Conservation (phyloP, 2,329 filamentous ascomycete species). For the Epichloe glyceriae region DNA sequence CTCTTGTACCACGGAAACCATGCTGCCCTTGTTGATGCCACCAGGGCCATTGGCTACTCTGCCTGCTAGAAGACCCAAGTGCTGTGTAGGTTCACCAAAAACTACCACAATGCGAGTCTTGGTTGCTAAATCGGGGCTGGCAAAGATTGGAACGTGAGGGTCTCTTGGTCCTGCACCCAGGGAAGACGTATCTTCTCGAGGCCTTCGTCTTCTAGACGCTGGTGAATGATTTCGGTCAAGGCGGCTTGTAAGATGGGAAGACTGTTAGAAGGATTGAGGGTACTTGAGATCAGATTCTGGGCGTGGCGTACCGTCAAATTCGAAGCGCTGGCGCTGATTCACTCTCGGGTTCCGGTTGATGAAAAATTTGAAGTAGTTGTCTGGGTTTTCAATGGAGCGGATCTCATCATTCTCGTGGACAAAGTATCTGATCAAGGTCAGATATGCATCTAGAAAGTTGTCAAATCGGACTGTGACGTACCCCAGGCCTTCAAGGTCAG, state of each 20-base stretch:
- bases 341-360: constrained; percentile 60
- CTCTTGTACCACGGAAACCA: constrained; percentile 46
- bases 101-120: constrained; percentile 49
- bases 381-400: constrained; percentile 52
- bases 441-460: not conserved
- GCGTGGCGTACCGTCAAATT: constrained; percentile 52
- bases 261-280: not conserved
- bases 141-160: constrained; percentile 57
- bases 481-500: constrained; percentile 59
- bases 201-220: constrained; percentile 48
- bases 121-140: not conserved
- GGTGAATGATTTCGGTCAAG: constrained; percentile 44
- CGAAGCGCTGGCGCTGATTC: constrained; percentile 62
- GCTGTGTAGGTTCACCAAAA: constrained; percentile 58
- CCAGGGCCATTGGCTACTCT: constrained; percentile 50
- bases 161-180: constrained; percentile 30
- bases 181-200: constrained; percentile 52
- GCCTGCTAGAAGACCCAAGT: constrained; percentile 63
- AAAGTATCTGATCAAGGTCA: constrained; percentile 48
- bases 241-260: constrained; percentile 34
- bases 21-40: constrained; percentile 58
- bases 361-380: constrained; percentile 62
- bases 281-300: too few species aligned
- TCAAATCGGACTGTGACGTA: constrained; percentile 19
- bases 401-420: constrained; percentile 65